These are phyloP conservation scores for Anthracocystis panici-leucophaei DNA, from an alignment of 1,284 basidiomycete species.

Conservation along the genomic window DNA sequence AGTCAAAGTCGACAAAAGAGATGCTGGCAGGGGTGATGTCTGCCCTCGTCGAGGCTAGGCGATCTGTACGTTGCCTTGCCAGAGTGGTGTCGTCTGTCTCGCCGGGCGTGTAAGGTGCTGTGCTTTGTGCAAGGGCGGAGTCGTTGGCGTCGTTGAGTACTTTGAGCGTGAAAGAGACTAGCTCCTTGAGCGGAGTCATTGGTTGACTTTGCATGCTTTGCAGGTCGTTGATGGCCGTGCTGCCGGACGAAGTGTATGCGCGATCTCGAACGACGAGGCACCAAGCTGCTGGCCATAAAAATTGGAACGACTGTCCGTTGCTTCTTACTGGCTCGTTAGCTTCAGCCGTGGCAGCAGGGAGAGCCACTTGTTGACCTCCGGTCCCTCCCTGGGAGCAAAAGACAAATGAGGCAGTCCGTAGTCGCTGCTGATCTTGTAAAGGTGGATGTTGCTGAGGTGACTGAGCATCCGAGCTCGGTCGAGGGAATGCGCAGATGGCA, in stretches of 20 bases:
- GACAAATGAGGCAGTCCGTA: neutral
- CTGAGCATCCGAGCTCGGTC: neutral
- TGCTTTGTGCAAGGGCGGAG: slow-evolving; percentile 12
- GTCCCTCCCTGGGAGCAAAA: slow-evolving; percentile 1
- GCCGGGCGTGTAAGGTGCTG: slow-evolving; percentile 28
- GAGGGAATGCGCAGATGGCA: slow-evolving; percentile 19
- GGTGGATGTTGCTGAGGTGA: neutral
- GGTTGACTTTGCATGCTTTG: slow-evolving; percentile 25
- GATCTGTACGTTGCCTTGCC: slow-evolving; percentile 16
- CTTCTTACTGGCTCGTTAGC: neutral
- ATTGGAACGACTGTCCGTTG: neutral
- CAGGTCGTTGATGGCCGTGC: slow-evolving; percentile 11
- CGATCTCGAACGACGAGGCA: slow-evolving; percentile 20
- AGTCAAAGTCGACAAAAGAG: slow-evolving; percentile 34
- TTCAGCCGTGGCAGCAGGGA: neutral
- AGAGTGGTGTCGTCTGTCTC: slow-evolving; percentile 29
- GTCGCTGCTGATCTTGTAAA: neutral
- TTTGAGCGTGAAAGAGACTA: slow-evolving; percentile 45
- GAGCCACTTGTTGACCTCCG: slow-evolving; percentile 4
- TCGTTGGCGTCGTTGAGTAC: slow-evolving; percentile 46
- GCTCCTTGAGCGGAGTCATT: slow-evolving; percentile 46
- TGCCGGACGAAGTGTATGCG: neutral
- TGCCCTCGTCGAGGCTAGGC: slow-evolving; percentile 14
- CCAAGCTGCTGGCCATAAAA: slow-evolving; percentile 37
- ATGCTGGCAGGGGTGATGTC: slow-evolving; percentile 38